phyloP scores from a whole-genome alignment of 139 green algal species.

The Spirogloea muscicola region DNA sequence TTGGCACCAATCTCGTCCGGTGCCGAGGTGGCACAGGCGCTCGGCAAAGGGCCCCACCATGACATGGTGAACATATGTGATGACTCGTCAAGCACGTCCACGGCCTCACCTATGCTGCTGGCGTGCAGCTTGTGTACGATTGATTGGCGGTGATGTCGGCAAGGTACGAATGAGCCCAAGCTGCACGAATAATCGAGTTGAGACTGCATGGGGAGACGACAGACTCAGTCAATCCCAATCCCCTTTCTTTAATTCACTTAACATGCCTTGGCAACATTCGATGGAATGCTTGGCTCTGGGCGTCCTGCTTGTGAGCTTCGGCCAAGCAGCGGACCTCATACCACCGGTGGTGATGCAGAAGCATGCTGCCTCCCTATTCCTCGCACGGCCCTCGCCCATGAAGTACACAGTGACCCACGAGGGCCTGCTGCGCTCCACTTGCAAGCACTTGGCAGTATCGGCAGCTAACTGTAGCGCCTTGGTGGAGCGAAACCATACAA shows the following conservation, averaged over 20 bases:
- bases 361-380: constrained; percentile 17
- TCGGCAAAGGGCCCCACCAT: constrained; percentile 17
- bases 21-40: constrained; percentile 17
- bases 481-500: constrained; percentile 18
- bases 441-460: constrained; percentile 18
- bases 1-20: constrained; percentile 26
- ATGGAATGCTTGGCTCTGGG: constrained; percentile 18
- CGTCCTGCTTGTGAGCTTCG: constrained; percentile 12
- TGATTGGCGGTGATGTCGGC: constrained; percentile 34
- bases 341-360: background rate
- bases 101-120: constrained; percentile 18
- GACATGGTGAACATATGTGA: constrained; percentile 14
- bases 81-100: constrained; percentile 31
- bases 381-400: constrained; percentile 13
- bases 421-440: constrained; percentile 8
- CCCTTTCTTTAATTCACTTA: too few relatives aligned
- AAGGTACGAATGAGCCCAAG: constrained; percentile 5
- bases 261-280: too few relatives aligned
- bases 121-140: constrained; percentile 36
- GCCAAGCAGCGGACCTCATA: constrained; percentile 10
- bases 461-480: background rate
- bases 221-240: too few relatives aligned
- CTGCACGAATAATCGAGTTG: too few relatives aligned
- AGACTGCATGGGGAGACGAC: too few relatives aligned
- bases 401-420: constrained; percentile 19